These are phyloP conservation scores for Thalia dealbata DNA, from an alignment of 176 grass and related monocot species.

Conservation along the genomic window DNA sequence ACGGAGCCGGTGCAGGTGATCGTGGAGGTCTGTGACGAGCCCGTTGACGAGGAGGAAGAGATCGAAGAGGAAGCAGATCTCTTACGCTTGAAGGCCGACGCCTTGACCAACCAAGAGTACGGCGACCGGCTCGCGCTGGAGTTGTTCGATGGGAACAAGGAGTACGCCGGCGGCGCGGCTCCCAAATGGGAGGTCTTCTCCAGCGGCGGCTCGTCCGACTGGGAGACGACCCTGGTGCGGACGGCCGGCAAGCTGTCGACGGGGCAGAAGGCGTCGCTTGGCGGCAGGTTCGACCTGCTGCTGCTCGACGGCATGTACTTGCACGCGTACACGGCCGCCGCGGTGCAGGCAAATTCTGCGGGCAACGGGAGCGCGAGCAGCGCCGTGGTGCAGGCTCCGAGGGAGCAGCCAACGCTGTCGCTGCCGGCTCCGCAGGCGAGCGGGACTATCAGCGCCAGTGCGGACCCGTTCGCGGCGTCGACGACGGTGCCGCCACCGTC, in stretches of 20 bases:
- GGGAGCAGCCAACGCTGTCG: constrained; percentile 38
- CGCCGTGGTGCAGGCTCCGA: constrained; percentile 23
- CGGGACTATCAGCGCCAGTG: background rate
- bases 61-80: constrained; percentile 31
- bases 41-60: background rate
- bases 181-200: constrained; percentile 30
- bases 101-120: constrained; percentile 42
- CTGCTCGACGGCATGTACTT: constrained; percentile 72
- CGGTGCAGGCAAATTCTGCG: background rate
- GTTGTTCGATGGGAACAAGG: constrained; percentile 36
- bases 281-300: constrained; percentile 54
- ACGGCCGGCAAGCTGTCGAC: constrained; percentile 46
- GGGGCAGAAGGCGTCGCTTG: constrained; percentile 40
- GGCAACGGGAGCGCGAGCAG: constrained; percentile 48
- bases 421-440: constrained; percentile 29
- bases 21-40: background rate
- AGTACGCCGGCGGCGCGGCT: constrained; percentile 8
- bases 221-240: constrained; percentile 61
- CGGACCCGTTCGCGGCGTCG: constrained; percentile 62
- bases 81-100: constrained; percentile 45
- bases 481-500: constrained; percentile 37
- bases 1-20: background rate
- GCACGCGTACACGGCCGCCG: constrained; percentile 19
- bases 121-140: constrained; percentile 44
- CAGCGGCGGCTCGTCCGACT: constrained; percentile 31